Percentiles rank a stretch among this genome's conserved stretches.
phyloP scores from a whole-genome alignment of 495 filamentous ascomycete genomes.

The Podospora didyma region DNA sequence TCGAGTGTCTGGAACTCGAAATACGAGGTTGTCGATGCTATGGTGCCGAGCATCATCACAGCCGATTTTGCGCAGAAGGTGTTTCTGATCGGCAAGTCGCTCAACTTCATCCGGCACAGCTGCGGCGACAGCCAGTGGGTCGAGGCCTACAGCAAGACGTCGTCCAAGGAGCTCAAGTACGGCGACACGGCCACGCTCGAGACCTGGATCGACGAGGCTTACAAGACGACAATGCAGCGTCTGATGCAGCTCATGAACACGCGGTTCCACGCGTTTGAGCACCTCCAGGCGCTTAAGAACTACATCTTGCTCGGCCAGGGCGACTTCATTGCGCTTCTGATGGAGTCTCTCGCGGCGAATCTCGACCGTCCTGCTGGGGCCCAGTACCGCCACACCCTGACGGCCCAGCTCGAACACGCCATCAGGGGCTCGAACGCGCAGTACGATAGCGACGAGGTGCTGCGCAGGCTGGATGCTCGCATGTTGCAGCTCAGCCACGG shows the following conservation, averaged over 20 bases:
- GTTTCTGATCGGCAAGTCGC: slow-evolving; percentile 92
- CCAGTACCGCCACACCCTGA: slow-evolving; percentile 92
- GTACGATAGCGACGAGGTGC: slow-evolving; percentile 88
- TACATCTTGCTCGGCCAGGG: slow-evolving; percentile 94
- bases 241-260: slow-evolving; percentile 90
- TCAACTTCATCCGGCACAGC: slow-evolving; percentile 96
- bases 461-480: slow-evolving; percentile 87
- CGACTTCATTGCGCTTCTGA: slow-evolving; percentile 95
- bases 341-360: slow-evolving; percentile 91
- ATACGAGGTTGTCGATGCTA: slow-evolving; percentile 77
- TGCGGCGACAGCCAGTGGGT: slow-evolving; percentile 96
- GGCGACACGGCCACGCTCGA: slow-evolving; percentile 91
- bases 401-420: slow-evolving; percentile 94
- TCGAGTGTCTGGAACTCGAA: slow-evolving; percentile 98
- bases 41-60: slow-evolving; percentile 91
- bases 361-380: slow-evolving; percentile 93
- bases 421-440: slow-evolving; percentile 97
- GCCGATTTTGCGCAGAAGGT: slow-evolving; percentile 91
- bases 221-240: slow-evolving; percentile 94
- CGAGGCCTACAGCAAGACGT: slow-evolving; percentile 88
- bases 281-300: slow-evolving; percentile 86
- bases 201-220: slow-evolving; percentile 90
- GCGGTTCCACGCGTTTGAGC: slow-evolving; percentile 91
- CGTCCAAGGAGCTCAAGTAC: slow-evolving; percentile 88
- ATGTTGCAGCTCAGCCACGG: slow-evolving; percentile 95